Percentiles rank a stretch among this genome's conserved stretches.
Conservation (phyloP, 2,329 filamentous ascomycete species). For the Lachnellula cervina region DNA sequence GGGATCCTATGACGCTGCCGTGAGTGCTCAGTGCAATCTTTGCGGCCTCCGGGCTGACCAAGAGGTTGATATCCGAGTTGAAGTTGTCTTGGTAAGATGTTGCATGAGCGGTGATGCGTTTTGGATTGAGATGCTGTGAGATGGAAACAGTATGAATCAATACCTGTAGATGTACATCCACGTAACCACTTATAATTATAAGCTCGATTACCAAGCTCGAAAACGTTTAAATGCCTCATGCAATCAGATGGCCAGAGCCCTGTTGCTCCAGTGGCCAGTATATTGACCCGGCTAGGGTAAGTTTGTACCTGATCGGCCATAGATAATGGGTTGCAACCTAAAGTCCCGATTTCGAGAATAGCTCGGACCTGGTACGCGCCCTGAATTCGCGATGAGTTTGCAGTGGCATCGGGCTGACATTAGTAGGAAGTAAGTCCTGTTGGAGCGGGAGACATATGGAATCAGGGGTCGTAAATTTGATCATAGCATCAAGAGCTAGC, state of each 20-base stretch:
- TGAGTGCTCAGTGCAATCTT: conserved; percentile 47
- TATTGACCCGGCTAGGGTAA: no score
- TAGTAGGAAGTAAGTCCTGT: not conserved
- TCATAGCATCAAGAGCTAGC: conserved; percentile 39
- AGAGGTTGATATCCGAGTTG: conserved; percentile 42
- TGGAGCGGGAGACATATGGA: conserved; percentile 28
- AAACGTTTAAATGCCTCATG: conserved; percentile 44
- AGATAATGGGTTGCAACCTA: conserved; percentile 45
- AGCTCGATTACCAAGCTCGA: conserved; percentile 42
- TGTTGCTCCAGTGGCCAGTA: conserved; percentile 33
- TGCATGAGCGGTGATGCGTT: conserved; percentile 22
- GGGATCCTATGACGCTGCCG: conserved; percentile 42
- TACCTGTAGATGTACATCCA: conserved; percentile 37
- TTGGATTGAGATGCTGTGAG: not conserved
- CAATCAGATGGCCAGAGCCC: conserved; percentile 43
- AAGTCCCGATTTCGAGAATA: conserved; percentile 41
- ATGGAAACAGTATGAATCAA: not conserved
- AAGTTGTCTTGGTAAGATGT: conserved; percentile 26
- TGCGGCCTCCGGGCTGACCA: conserved; percentile 46
- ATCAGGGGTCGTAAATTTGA: conserved; percentile 40
- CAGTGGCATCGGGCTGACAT: conserved; percentile 28
- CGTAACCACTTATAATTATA: conserved; percentile 47
- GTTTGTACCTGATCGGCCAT: no score
- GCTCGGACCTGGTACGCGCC: conserved; percentile 42
- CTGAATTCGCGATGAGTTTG: conserved; percentile 43